phyloP scores from a whole-genome alignment of 2,329 filamentous ascomycete species.

The Pezicula carpinea region DNA sequence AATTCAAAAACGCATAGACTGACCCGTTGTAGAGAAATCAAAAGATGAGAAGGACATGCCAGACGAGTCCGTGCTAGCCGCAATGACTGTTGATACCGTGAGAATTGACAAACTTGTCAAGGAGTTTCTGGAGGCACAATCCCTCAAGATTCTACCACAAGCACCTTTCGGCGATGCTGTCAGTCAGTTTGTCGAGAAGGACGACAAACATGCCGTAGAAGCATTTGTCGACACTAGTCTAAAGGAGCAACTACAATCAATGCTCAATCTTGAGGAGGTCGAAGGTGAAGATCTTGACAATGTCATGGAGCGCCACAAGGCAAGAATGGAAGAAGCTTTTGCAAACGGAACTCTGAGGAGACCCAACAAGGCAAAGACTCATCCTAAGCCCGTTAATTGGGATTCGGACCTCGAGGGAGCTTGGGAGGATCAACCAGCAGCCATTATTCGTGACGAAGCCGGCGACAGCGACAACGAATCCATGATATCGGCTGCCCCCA shows the following conservation, averaged over 20 bases:
- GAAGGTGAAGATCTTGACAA: conserved; percentile 67
- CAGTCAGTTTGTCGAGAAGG: conserved; percentile 87
- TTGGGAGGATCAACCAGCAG: conserved; percentile 77
- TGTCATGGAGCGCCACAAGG: conserved; percentile 69
- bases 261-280: conserved; percentile 64
- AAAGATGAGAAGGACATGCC: conserved; percentile 51
- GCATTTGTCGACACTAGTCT: conserved; percentile 71
- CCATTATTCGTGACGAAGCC: conserved; percentile 34
- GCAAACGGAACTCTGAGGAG: conserved; percentile 54
- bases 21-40: conserved; percentile 30
- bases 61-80: conserved; percentile 57
- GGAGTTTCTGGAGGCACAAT: conserved; percentile 82
- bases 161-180: conserved; percentile 92
- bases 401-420: conserved; percentile 83
- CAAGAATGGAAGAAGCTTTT: conserved; percentile 67
- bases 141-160: conserved; percentile 86
- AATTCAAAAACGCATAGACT: conserved; percentile 4
- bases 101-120: conserved; percentile 86
- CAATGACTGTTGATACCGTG: conserved; percentile 65
- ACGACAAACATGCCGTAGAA: conserved; percentile 90
- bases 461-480: conserved; percentile 50
- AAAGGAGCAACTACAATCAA: conserved; percentile 63
- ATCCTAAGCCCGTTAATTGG: conserved; percentile 76
- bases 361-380: conserved; percentile 49
- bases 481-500: conserved; percentile 24